These are phyloP conservation scores for Ammopiptanthus mongolicus DNA, from an alignment of 306 rosid genomes.

Conservation along the genomic window DNA sequence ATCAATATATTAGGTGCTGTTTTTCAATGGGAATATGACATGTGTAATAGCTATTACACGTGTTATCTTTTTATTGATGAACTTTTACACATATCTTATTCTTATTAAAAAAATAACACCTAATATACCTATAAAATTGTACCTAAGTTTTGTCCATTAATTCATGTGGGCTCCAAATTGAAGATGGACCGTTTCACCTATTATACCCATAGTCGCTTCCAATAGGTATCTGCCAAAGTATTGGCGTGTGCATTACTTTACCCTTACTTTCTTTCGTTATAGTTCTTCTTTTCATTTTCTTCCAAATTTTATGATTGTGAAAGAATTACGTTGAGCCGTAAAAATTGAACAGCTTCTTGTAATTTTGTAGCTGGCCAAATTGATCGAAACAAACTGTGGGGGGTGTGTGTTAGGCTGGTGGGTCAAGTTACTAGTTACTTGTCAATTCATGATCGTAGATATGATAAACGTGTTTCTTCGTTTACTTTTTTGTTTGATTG, in stretches of 20 bases:
- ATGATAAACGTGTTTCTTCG: not conserved
- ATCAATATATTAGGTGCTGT: too few species aligned
- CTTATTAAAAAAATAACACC: too few species aligned
- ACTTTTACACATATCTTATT: too few species aligned
- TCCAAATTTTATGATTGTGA: not conserved
- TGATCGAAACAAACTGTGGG: not conserved
- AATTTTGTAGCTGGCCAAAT: not conserved
- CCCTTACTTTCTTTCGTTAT: not conserved
- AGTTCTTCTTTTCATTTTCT: not conserved
- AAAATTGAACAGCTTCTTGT: constrained; percentile 9
- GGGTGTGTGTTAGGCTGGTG: not conserved
- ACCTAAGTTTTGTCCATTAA: too few species aligned
- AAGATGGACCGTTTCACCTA: too few species aligned
- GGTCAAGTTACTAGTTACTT: not conserved
- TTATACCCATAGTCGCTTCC: not conserved
- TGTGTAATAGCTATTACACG: too few species aligned
- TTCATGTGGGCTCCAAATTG: too few species aligned
- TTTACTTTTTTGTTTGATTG: not conserved
- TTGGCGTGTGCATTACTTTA: not conserved
- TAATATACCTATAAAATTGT: too few species aligned
- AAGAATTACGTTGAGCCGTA: not conserved
- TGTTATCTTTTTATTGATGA: too few species aligned
- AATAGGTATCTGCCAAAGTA: not conserved
- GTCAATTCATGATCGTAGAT: not conserved
- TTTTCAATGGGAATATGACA: too few species aligned